Base-by-base conservation (phyloP, 805 yeast species). In the Alloascoidea hylecoeti region DNA sequence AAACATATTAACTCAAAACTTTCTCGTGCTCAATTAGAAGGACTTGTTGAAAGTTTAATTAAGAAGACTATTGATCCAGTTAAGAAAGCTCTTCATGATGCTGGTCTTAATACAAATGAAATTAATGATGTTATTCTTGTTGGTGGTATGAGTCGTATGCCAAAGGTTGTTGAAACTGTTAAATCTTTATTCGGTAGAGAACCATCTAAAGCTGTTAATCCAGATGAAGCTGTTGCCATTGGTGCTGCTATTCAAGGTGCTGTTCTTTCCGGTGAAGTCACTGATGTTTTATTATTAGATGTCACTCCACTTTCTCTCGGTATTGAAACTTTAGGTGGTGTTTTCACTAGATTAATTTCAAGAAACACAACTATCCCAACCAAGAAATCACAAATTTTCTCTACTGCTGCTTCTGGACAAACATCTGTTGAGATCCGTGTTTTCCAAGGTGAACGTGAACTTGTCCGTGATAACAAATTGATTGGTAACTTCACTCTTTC, bases 201-300 rank as follows among this genome's bases (percentile, higher is more conserved):
- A 68, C 82, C 85, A 63, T 89, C 83, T 70, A 88, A 84, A 72
- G 79, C 94, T 50, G 86, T 86, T 67, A 86, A 86, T 86, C 96
- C 96, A 51, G 96, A 86, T 72, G 96, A 86, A 75, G 96, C 96
- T 60, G 96, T 86, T 64, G 96, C 96, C 58, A 85, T 84, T 75
- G 96, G 96, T 78, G 97, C 97, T 57, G 96, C 97, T 58, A 96
- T 88, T 56, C 96, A 88, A 74, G 97, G 95, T 72, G 96, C 96
- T 61, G 84, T 89, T 70, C 75, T 88, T 66, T 82, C 96, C 52
- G 30, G 79, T 72, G 94, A 85, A 66, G 85, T 95, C 64, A 85
- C 86, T 70, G 96, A 85, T 70, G 76, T 88, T 63, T 78, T 89
- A 56, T 77, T 88, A 62, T 78, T 88, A 67, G 97, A 88, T 72